phyloP scores from a whole-genome alignment of 257 asterid genomes.

The Penstemon newberryi region DNA sequence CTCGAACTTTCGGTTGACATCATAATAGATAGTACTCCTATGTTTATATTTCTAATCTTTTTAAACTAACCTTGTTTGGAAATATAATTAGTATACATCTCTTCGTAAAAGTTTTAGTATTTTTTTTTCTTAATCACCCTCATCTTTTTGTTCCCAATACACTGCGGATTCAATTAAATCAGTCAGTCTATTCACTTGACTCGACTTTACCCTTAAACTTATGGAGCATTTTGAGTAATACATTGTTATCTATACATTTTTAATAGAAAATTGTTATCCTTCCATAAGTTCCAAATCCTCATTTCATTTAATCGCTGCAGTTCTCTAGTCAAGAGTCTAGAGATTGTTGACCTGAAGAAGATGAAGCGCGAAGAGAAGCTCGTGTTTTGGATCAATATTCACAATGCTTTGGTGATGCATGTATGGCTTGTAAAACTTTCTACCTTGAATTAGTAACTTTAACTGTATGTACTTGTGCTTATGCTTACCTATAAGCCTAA shows the following conservation, averaged over 20 bases:
- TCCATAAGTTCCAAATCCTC: constrained; percentile 13
- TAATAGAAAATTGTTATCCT: neutral
- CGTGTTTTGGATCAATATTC: constrained; percentile 81
- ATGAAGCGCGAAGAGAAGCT: constrained; percentile 91
- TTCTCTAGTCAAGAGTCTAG: constrained; percentile 73
- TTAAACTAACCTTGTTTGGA: neutral
- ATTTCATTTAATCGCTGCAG: constrained; percentile 46
- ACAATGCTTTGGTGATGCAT: constrained; percentile 92
- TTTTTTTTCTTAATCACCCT: neutral
- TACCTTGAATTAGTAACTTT: neutral
- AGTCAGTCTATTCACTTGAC: neutral
- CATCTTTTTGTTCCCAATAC: neutral
- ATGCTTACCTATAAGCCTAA: neutral
- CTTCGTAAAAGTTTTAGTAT: neutral
- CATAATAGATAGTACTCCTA: neutral
- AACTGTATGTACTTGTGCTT: constrained; percentile 12
- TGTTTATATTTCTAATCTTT: neutral
- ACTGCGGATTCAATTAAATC: constrained; percentile 1
- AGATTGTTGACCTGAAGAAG: constrained; percentile 68
- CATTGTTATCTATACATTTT: neutral
- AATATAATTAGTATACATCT: neutral
- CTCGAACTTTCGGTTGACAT: neutral
- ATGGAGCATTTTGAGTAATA: constrained; percentile 3
- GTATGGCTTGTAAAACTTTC: constrained; percentile 45
- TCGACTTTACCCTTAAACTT: constrained; percentile 4